Base-by-base conservation (phyloP, 768 basidiomycete species). In the Lanmaoa pseudosensibilis region DNA sequence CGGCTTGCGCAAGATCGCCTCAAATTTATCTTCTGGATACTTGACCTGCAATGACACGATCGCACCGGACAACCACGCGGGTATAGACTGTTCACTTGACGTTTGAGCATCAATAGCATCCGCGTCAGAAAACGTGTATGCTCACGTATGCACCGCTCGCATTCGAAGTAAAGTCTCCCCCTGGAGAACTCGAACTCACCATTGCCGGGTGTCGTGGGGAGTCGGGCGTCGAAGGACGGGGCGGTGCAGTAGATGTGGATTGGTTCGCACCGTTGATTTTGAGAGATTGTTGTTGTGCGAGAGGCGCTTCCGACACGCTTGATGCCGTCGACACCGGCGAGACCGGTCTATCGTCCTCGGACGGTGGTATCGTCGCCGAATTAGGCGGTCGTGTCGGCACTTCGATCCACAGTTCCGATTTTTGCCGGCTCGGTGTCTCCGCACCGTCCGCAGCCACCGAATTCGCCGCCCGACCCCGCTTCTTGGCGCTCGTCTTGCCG, bases 1-100 rank as follows among this genome's bases (percentile, higher is more conserved):
- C 8, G 80, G 74, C 65, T 84, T 87, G 32, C 84, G 81, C 34
- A 85, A 74, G 33, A 90, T 84, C 18, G 90, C 83, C 62, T 92
- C 88, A 62, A 98, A 95, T 56, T 71, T 83, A 71, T 98, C 95
- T 58, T 90, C 81, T 2, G 87, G 86, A 67, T 92, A 95, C 72
- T 79, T 83, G 10, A 75, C 71, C 64, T 87, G 84, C 79, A 94
- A 83, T 2, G 75, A 77, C 47, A 81, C 79, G 66, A 89, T 81
- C n/a, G 90, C 85, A 21, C 64, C 63, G n/a, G 77, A 74, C 39
- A 94, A 76, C 92, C 94, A 95, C 19, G 74, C 66, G 0, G 92
- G 92, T 19, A 80, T 81, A 48, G 66, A 62, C 70, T 72, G 55
- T 66, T 67, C 65, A 71, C 72, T 72, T 68, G 36, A 63, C 52